These are phyloP conservation scores for Dothideomycetidae sp. DNA, from an alignment of 2,329 filamentous ascomycete species.

Conservation along the genomic window DNA sequence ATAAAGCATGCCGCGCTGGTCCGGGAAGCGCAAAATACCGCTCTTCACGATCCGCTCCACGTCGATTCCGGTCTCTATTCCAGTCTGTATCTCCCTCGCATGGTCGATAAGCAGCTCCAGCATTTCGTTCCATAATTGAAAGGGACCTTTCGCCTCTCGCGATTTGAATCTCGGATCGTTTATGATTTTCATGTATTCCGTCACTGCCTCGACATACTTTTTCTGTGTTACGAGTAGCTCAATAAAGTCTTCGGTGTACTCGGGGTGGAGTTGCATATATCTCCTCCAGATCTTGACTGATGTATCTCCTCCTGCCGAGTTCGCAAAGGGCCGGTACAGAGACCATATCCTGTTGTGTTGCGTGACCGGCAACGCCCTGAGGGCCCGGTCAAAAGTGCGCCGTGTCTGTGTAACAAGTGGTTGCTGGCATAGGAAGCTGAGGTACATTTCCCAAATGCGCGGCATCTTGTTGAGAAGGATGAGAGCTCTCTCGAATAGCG, in stretches of 20 bases:
- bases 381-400: conserved; percentile 77
- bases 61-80: conserved; percentile 68
- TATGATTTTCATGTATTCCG: conserved; percentile 79
- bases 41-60: conserved; percentile 87
- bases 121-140: conserved; percentile 97
- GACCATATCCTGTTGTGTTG: conserved; percentile 95
- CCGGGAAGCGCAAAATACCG: conserved; percentile 77
- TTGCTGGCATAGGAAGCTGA: conserved; percentile 77
- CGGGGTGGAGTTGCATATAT: conserved; percentile 94
- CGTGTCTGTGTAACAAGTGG: conserved; percentile 80
- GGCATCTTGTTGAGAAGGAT: conserved; percentile 98
- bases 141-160: conserved; percentile 86
- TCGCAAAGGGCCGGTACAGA: conserved; percentile 79
- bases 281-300: conserved; percentile 87
- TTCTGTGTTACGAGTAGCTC: conserved; percentile 69
- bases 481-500: conserved; percentile 81
- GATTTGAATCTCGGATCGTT: conserved; percentile 84
- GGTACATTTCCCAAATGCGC: conserved; percentile 94
- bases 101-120: conserved; percentile 85
- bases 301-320: conserved; percentile 76
- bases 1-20: conserved; percentile 92
- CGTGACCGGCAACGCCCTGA: conserved; percentile 81
- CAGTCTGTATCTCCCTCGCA: conserved; percentile 63
- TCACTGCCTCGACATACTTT: conserved; percentile 80
- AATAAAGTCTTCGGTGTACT: conserved; percentile 90